A percentile compares a stretch with the other conserved stretches of the same genome.
phyloP scores from a whole-genome alignment of 495 filamentous ascomycete species.

The Annulohypoxylon stygium region DNA sequence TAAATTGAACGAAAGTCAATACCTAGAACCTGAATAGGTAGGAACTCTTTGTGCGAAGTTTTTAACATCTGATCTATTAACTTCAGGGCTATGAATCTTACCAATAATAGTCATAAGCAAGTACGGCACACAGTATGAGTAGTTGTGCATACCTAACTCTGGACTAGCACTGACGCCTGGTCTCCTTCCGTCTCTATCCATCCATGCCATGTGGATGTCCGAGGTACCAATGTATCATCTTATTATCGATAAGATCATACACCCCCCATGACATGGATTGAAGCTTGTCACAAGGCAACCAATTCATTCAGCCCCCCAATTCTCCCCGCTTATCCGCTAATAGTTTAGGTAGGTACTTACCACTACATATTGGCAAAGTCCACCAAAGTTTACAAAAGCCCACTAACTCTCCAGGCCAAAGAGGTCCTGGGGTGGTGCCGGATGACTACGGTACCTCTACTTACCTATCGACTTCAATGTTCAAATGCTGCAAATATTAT shows the following conservation, averaged over 20 bases:
- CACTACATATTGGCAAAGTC: neutral
- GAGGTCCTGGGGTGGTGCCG: conserved; percentile 13
- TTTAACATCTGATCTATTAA: neutral
- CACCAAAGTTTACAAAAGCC: neutral
- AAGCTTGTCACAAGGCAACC: conserved; percentile 37
- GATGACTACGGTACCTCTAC: conserved; percentile 5
- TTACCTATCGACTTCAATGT: neutral
- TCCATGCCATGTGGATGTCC: too few species aligned
- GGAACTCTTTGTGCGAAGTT: neutral
- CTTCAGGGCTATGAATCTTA: neutral
- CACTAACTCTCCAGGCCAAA: conserved; percentile 6
- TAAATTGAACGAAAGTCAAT: conserved; percentile 1
- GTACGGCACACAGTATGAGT: too few species aligned
- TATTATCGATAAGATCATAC: conserved; percentile 29
- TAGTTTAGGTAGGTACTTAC: neutral
- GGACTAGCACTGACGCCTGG: too few species aligned
- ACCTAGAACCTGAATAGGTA: neutral
- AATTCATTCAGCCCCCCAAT: conserved; percentile 16
- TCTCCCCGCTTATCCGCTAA: conserved; percentile 19
- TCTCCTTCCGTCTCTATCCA: too few species aligned
- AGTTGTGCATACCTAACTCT: too few species aligned
- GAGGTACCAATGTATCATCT: neutral
- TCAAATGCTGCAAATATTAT: neutral
- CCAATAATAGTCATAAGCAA: too few species aligned
- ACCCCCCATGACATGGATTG: conserved; percentile 9